Percentiles rank a stretch among this genome's conserved stretches.
Evolutionary conservation across 2,329 filamentous ascomycete species (phyloP).

Genomic region (Trichophyton verrucosum): DNA sequence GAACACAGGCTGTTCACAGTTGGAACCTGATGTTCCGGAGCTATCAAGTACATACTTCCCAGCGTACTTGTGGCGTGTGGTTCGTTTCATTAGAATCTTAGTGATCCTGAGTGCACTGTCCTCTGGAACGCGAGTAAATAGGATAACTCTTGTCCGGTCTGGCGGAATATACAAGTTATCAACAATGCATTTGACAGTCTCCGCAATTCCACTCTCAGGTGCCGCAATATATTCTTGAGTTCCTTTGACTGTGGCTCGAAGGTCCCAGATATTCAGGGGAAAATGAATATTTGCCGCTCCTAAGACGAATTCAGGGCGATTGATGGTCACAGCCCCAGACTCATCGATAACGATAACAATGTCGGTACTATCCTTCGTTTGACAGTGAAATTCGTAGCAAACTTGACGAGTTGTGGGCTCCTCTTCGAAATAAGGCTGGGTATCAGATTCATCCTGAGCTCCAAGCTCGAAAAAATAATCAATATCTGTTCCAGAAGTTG

Average conservation of each 20-base stretch:
- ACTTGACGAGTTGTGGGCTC: constrained; percentile 12
- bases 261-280: constrained; percentile 31
- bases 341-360: constrained; percentile 26
- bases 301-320: constrained; percentile 18
- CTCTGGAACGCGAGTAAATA: constrained; percentile 20
- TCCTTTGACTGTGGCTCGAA: constrained; percentile 23
- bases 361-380: constrained; percentile 18
- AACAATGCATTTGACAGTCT: constrained; percentile 22
- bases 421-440: background rate
- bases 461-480: constrained; percentile 28
- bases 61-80: constrained; percentile 22
- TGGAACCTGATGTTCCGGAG: background rate
- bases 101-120: constrained; percentile 19
- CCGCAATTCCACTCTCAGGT: constrained; percentile 18
- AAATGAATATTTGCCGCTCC: constrained; percentile 30
- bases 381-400: constrained; percentile 31
- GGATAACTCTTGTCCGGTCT: constrained; percentile 16
- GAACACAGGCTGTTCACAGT: constrained; percentile 17
- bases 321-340: constrained; percentile 20
- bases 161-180: constrained; percentile 26
- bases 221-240: constrained; percentile 16
- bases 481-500: constrained; percentile 29
- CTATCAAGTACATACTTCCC: background rate
- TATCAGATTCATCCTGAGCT: constrained; percentile 11
- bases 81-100: constrained; percentile 26